Evolutionary conservation across 768 basidiomycete species (phyloP).

Genomic region (Calocybe indica): DNA sequence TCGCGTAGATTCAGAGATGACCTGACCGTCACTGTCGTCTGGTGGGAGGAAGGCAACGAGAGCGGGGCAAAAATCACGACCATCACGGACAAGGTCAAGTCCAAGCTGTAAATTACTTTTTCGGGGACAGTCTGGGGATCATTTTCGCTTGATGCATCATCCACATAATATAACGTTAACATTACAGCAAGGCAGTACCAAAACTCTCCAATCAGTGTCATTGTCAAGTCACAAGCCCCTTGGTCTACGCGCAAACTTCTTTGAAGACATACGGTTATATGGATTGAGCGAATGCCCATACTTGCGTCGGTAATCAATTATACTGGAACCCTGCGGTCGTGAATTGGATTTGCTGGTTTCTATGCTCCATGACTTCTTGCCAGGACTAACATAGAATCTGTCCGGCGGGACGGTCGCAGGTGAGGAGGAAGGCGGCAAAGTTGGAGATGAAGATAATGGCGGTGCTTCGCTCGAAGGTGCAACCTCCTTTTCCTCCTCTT

Average conservation of each 20-base stretch:
- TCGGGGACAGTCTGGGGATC: too few species aligned
- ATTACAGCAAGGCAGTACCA: not conserved
- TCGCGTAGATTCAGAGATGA: constrained; percentile 81
- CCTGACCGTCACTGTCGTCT: constrained; percentile 77
- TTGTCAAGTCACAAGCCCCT: constrained; percentile 7
- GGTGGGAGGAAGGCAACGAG: constrained; percentile 73
- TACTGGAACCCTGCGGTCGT: not conserved
- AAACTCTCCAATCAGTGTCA: constrained; percentile 3
- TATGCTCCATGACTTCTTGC: not conserved
- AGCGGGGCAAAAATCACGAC: constrained; percentile 25
- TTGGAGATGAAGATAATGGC: not conserved
- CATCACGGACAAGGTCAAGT: constrained; percentile 40
- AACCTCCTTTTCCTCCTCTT: not conserved
- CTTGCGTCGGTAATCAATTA: constrained; percentile 1
- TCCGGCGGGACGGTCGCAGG: not conserved
- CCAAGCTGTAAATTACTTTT: constrained; percentile 35
- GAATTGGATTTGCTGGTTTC: not conserved
- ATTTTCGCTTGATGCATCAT: too few species aligned
- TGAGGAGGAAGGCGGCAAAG: not conserved
- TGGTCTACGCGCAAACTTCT: constrained; percentile 8
- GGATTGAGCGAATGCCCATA: constrained; percentile 9
- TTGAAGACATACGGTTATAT: constrained; percentile 6
- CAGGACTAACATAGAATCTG: not conserved
- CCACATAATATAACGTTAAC: too few species aligned
- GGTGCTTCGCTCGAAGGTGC: not conserved